Evolutionary conservation across 805 yeast genomes (phyloP), one percentile per base, ranked within the genome.

Genomic region (Sungouiozyma ichnusensis): DNA sequence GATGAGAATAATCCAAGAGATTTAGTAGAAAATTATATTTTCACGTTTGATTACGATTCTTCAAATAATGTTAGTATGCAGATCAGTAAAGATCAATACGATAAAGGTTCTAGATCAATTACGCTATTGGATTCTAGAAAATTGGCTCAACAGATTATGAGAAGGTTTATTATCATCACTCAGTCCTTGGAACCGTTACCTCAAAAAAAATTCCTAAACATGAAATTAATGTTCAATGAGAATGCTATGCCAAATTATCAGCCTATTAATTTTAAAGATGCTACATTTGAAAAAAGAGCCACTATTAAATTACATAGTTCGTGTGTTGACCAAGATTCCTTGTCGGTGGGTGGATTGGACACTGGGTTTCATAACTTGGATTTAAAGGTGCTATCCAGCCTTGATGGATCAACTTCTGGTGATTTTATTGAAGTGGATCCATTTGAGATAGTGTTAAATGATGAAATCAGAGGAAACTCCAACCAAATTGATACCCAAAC

Each of bases 151-250:
- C 71, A 67, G 40, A 48, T 76, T 37, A 67, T 77, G 65, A 68
- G 68, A 51, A 60, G 74, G 40, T 68, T 78, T 40, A 72, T 77
- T 16, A 62, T 74, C 1, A 54, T 71, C 3, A 74, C 81, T 0
- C 83, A 78, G 52, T 62, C 71, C 0, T 58, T 77, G n/a, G 70
- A 73, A 15, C 69, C 73, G 1, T 51, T 76, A 19, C 81, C 81
- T 1, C 55, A 59, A 1, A 62, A 68, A 34, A 68, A 75, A 42
- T 72, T 49, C 40, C 50, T 77, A 33, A 62, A 73, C 0, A 65
- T 77, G 67, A 64, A 75, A 44, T 55, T 77, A 39, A 40, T 73
- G 44, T 76, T 69, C 48, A 74, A 73, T 44, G 74, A 73, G 3
- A 43, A 38, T 3, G 68, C 74, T 32, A 77, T 79, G 2, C 39